Conservation (phyloP, 23 red algal species). For the Chondrus crispus region DNA sequence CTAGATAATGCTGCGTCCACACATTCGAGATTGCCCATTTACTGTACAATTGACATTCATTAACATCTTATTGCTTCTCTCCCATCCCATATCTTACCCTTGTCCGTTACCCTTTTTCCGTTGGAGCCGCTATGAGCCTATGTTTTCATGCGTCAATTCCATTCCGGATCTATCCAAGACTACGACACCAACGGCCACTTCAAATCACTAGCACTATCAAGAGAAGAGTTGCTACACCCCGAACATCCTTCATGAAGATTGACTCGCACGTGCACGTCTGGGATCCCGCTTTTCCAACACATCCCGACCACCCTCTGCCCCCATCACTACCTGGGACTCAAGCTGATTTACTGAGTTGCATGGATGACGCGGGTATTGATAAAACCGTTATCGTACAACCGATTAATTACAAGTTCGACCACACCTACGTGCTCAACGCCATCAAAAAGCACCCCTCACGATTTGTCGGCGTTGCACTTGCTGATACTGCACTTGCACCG, state of each 20-base stretch:
- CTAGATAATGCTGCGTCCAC: too few species aligned
- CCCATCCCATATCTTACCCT: too few species aligned
- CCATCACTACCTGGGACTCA: neutral
- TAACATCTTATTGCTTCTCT: too few species aligned
- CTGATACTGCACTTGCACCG: neutral
- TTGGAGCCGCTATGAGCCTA: too few species aligned
- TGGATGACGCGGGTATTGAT: neutral
- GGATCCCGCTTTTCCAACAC: neutral
- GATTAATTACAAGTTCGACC: constrained; percentile 31
- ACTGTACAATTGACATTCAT: too few species aligned
- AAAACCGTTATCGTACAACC: constrained; percentile 21
- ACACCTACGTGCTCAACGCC: neutral
- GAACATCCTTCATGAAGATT: constrained; percentile 13
- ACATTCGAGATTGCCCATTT: too few species aligned
- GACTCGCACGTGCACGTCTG: constrained; percentile 43
- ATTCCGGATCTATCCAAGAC: too few species aligned
- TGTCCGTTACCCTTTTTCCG: too few species aligned
- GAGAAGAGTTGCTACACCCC: too few species aligned
- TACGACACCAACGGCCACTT: too few species aligned
- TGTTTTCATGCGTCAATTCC: too few species aligned
- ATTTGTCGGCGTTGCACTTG: constrained; percentile 4
- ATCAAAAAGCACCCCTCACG: neutral
- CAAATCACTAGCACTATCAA: too few species aligned
- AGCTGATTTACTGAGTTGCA: neutral
- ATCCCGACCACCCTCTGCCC: neutral